phyloP scores from a whole-genome alignment of 495 filamentous ascomycete species.

The Entonaema liquescens region DNA sequence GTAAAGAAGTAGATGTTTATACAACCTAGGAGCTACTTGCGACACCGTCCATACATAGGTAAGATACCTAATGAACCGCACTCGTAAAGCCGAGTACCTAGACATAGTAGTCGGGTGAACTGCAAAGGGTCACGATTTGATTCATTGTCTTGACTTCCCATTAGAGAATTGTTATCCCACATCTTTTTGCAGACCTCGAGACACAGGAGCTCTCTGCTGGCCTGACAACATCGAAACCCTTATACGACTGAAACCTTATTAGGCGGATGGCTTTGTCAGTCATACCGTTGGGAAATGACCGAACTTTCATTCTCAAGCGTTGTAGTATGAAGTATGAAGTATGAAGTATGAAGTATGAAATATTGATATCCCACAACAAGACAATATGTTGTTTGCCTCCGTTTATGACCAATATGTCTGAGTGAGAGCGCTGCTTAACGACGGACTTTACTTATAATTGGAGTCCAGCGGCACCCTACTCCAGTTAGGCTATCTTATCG shows the following conservation, averaged over 20 bases:
- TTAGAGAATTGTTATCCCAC: no score
- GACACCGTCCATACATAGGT: neutral
- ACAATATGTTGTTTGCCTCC: neutral
- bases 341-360: no score
- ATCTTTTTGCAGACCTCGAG: neutral
- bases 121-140: neutral
- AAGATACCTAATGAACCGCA: no score
- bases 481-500: neutral
- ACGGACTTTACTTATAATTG: neutral
- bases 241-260: no score
- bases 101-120: neutral
- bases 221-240: neutral
- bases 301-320: neutral
- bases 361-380: neutral
- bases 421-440: no score
- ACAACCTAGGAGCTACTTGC: neutral
- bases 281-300: neutral
- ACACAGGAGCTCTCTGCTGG: conserved; percentile 4
- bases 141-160: neutral
- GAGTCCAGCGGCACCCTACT: neutral
- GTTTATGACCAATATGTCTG: neutral
- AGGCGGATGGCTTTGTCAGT: conserved; percentile 5
- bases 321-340: no score
- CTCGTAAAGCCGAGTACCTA: no score
- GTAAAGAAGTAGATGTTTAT: neutral